Percentiles rank a stretch among this genome's conserved stretches.
Conservation (phyloP, 352 stramenopile genomes). For the Phytophthora uliginosa region DNA sequence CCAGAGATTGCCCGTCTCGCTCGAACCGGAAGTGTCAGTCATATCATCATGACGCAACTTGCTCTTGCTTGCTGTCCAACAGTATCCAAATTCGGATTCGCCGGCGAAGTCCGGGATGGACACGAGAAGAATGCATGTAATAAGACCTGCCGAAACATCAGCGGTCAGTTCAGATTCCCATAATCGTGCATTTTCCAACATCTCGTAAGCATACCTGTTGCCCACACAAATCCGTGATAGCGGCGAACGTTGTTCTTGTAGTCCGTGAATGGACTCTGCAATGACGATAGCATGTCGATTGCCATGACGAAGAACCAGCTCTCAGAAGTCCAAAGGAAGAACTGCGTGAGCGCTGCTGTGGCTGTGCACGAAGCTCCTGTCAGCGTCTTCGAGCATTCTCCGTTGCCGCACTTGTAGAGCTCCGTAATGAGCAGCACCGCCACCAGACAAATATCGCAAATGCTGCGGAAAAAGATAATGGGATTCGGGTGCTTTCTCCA, state of each 20-base stretch:
- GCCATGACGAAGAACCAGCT: constrained; percentile 93
- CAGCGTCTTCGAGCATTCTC: constrained; percentile 48
- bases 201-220: constrained; percentile 49
- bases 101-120: constrained; percentile 78
- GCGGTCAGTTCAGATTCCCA: neutral
- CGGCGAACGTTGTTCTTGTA: constrained; percentile 89
- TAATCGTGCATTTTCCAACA: neutral
- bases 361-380: constrained; percentile 59
- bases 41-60: constrained; percentile 42
- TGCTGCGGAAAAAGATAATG: constrained; percentile 88
- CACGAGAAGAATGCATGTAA: constrained; percentile 78
- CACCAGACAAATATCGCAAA: constrained; percentile 88
- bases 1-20: constrained; percentile 72
- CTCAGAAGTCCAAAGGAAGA: constrained; percentile 90
- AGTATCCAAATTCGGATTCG: constrained; percentile 87
- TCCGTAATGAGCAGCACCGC: constrained; percentile 81
- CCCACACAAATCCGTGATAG: constrained; percentile 89
- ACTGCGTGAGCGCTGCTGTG: constrained; percentile 84
- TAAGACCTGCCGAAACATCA: constrained; percentile 48
- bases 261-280: constrained; percentile 91
- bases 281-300: constrained; percentile 87
- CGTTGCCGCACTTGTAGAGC: constrained; percentile 82
- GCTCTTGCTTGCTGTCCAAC: constrained; percentile 83
- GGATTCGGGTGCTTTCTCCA: constrained; percentile 91
- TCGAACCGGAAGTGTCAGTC: constrained; percentile 26